These are phyloP conservation scores for Venturia aucupariae DNA, from an alignment of 2,329 filamentous ascomycete species.

Conservation along the genomic window DNA sequence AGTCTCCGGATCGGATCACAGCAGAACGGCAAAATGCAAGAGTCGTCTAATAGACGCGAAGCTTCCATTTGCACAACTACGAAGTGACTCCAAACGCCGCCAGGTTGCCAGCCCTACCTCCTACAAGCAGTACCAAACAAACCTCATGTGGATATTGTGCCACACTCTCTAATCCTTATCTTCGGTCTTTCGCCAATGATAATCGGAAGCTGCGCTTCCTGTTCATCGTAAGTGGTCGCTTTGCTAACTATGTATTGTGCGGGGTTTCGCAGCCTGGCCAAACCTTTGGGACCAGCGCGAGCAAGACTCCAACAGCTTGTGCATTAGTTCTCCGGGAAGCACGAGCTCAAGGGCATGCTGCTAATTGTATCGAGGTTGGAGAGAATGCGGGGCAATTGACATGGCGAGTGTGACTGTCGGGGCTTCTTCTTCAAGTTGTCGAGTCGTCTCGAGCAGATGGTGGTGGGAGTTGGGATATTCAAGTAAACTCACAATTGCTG, in stretches of 20 bases:
- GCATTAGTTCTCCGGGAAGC: background rate
- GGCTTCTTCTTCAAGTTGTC: no score
- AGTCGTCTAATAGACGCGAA: no score
- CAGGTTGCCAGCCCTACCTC: background rate
- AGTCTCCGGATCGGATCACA: background rate
- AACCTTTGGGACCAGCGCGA: background rate
- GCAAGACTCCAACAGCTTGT: background rate
- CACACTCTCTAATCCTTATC: background rate
- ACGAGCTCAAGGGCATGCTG: no score
- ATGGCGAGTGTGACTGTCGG: background rate
- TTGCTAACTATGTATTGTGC: background rate
- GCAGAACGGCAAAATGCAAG: no score
- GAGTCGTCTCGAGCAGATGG: no score
- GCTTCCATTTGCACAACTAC: no score
- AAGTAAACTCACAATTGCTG: background rate
- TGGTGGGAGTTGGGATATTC: background rate
- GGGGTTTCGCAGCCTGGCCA: background rate
- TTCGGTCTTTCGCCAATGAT: background rate
- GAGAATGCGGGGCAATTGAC: background rate
- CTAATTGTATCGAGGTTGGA: background rate
- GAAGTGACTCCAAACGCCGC: background rate
- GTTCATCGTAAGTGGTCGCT: background rate
- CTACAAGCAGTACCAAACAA: background rate
- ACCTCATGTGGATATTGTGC: background rate
- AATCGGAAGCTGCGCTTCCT: background rate